These are phyloP conservation scores for Echinosophora koreensis DNA, from an alignment of 306 rosid species.

Conservation along the genomic window DNA sequence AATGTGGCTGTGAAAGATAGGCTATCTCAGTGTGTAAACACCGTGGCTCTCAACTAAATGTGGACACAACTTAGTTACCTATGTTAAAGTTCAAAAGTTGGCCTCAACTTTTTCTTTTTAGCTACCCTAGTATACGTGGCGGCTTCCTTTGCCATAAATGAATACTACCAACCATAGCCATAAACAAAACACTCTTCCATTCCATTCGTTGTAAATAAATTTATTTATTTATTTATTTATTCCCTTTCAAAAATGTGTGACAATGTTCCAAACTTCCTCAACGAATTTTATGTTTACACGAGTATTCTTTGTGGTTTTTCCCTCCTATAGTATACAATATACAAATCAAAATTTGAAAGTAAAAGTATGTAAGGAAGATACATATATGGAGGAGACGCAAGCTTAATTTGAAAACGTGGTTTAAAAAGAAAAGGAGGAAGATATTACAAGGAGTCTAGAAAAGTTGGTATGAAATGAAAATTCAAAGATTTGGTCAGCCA, in stretches of 20 bases:
- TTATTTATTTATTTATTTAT: slow-evolving; percentile 25
- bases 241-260: slow-evolving; percentile 41
- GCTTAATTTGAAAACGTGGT: slow-evolving; percentile 45
- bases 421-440: too few relatives aligned
- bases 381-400: slow-evolving; percentile 1
- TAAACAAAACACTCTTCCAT: slow-evolving; percentile 30
- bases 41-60: slow-evolving; percentile 46
- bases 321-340: background rate
- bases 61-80: slow-evolving; percentile 46
- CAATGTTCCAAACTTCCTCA: slow-evolving; percentile 29
- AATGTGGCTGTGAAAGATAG: slow-evolving; percentile 44
- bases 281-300: slow-evolving; percentile 39
- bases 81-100: slow-evolving; percentile 53
- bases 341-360: background rate
- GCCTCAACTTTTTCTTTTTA: slow-evolving; percentile 45
- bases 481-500: slow-evolving; percentile 49
- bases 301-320: slow-evolving; percentile 23
- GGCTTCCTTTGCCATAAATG: slow-evolving; percentile 47
- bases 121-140: slow-evolving; percentile 53
- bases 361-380: background rate
- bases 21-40: slow-evolving; percentile 42
- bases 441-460: background rate
- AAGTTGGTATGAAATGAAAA: slow-evolving; percentile 31
- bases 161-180: slow-evolving; percentile 31
- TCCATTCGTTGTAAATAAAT: background rate